Evolutionary conservation across 805 yeast species (phyloP).

Genomic region (Yarrowia divulgata): DNA sequence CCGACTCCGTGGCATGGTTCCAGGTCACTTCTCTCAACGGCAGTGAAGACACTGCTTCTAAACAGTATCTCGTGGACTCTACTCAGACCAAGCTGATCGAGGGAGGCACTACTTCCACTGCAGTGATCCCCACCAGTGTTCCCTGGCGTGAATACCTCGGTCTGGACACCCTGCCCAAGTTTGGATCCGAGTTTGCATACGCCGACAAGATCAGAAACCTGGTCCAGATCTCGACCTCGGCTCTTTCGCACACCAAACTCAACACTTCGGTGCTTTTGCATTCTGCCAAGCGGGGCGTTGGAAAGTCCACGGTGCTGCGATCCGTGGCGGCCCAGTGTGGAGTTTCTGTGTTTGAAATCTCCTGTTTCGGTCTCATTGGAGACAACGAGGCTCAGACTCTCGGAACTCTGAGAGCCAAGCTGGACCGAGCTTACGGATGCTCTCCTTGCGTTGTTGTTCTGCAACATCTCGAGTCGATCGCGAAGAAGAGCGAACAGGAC

Average conservation of each 20-base stretch:
- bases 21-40: slow-evolving; percentile 58
- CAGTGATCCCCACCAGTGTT: slow-evolving; percentile 47
- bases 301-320: slow-evolving; percentile 71
- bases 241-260: slow-evolving; percentile 51
- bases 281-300: slow-evolving; percentile 77
- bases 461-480: slow-evolving; percentile 78
- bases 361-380: slow-evolving; percentile 70
- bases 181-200: slow-evolving; percentile 57
- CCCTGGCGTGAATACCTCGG: slow-evolving; percentile 57
- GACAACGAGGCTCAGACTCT: slow-evolving; percentile 80
- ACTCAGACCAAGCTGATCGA: slow-evolving; percentile 71
- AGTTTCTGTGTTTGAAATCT: slow-evolving; percentile 68
- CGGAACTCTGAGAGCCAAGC: slow-evolving; percentile 76
- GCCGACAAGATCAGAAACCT: slow-evolving; percentile 63
- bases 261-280: slow-evolving; percentile 70
- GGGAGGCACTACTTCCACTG: slow-evolving; percentile 59
- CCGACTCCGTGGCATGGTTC: slow-evolving; percentile 87
- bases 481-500: slow-evolving; percentile 69
- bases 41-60: slow-evolving; percentile 9
- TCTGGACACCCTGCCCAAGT: slow-evolving; percentile 48
- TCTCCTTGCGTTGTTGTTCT: slow-evolving; percentile 60
- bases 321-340: slow-evolving; percentile 67
- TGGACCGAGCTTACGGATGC: slow-evolving; percentile 66
- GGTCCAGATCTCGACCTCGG: slow-evolving; percentile 56
- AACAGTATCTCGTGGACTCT: slow-evolving; percentile 66